Conservation (phyloP, 2,329 filamentous ascomycete genomes). For the Fusarium armeniacum region DNA sequence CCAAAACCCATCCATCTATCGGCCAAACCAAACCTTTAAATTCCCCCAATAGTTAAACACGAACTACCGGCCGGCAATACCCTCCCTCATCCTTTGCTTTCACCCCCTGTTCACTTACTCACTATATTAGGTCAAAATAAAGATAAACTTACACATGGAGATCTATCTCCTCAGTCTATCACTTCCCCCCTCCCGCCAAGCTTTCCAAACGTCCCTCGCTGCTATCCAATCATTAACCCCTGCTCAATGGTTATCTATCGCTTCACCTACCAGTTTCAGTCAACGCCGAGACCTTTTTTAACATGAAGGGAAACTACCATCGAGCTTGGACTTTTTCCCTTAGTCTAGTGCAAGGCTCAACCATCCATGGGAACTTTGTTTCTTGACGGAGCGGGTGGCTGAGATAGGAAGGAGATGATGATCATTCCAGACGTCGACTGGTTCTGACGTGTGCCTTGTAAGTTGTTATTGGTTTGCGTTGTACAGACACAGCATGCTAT, state of each 20-base stretch:
- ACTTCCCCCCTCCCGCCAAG: conserved; percentile 15
- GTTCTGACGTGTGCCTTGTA: conserved; percentile 4
- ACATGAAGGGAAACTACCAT: neutral
- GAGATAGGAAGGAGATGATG: conserved; percentile 42
- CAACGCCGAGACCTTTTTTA: conserved; percentile 1
- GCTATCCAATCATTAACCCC: conserved; percentile 28
- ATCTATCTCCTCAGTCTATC: conserved; percentile 13
- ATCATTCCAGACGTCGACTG: neutral
- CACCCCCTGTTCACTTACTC: neutral
- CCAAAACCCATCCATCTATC: neutral
- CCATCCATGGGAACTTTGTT: conserved; percentile 19
- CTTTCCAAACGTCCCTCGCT: conserved; percentile 29
- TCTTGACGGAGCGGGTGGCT: conserved; percentile 19
- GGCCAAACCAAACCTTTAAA: neutral
- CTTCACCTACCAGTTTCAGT: conserved; percentile 41
- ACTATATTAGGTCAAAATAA: conserved; percentile 8
- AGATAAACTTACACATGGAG: conserved; percentile 7
- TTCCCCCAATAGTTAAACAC: conserved; percentile 16
- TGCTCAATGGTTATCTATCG: conserved; percentile 25
- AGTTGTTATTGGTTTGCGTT: neutral
- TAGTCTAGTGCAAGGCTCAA: neutral
- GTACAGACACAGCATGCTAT: neutral
- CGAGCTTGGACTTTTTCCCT: neutral
- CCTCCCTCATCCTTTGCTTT: neutral
- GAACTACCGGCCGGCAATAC: neutral